Conservation (phyloP, 208 protist species). For the Acanthamoeba healyi region DNA sequence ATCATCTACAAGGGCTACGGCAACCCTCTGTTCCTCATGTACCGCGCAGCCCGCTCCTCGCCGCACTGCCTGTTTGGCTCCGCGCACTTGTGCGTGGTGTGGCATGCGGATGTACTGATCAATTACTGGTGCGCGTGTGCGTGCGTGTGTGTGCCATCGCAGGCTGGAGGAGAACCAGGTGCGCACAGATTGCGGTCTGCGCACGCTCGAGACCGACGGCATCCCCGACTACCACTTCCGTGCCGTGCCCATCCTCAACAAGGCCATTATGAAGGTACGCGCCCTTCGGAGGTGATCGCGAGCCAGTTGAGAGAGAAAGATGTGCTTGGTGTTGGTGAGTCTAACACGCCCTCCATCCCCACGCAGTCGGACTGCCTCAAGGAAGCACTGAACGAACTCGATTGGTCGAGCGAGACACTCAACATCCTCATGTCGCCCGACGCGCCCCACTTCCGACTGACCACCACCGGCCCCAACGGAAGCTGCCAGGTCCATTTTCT, state of each 20-base stretch:
- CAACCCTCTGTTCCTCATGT: conserved; percentile 59
- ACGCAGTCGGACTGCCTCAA: conserved; percentile 12
- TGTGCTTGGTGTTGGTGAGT: not conserved
- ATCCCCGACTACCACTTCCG: conserved; percentile 43
- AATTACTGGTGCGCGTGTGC: too few relatives aligned
- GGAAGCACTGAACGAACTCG: conserved; percentile 48
- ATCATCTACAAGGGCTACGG: conserved; percentile 69
- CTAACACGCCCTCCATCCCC: not conserved
- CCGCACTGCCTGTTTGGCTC: too few relatives aligned
- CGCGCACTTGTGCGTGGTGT: too few relatives aligned
- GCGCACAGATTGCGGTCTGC: conserved; percentile 39
- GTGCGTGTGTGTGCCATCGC: too few relatives aligned
- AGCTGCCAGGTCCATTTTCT: not conserved
- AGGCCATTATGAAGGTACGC: conserved; percentile 55
- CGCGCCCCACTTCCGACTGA: conserved; percentile 48
- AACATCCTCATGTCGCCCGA: conserved; percentile 57
- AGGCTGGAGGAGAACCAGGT: conserved; percentile 59
- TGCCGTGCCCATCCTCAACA: conserved; percentile 48
- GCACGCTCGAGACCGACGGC: conserved; percentile 44
- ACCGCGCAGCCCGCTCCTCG: too few relatives aligned
- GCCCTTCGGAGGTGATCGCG: too few relatives aligned
- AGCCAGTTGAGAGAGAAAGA: too few relatives aligned
- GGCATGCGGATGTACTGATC: too few relatives aligned
- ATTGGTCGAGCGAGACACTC: conserved; percentile 60
- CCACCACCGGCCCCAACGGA: conserved; percentile 49